Evolutionary conservation across 345 rosid genomes (phyloP), one percentile per base, ranked within the genome.

Genomic region (Nasturtium officinale): DNA sequence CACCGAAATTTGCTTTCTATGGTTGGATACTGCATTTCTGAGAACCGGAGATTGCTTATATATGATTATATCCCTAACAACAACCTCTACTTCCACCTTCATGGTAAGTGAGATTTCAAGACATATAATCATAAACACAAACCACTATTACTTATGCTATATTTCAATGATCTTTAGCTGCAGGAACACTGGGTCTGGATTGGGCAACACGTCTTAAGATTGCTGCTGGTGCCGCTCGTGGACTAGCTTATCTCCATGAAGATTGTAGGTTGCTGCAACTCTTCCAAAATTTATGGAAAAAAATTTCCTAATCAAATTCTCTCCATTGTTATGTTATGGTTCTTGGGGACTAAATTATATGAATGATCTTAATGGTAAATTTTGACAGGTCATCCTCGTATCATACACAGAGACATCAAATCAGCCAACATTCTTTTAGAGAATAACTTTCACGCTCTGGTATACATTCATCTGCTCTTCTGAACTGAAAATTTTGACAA

Each of bases 221-320:
- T 63, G 95, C 96, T 69, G 85, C 81, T 60, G 98, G 98, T 67
- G 98, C 97, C 26, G 97, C 97, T 81, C 98, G 97, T 59, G 98
- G 98, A 67, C 63, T 91, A 80, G 92, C 96, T 81, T 94, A 94
- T 84, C 98, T 94, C 67, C 97, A 94, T 84, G 97, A 94, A 80
- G 97, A 89, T 73, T 94, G 98, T 91, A 81, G 85, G 94, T 75
- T 71, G 26, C 73, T 69, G 30, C 4, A 9, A 16, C 61, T 71
- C 52, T 60, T 61, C 37, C 40, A 69, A 45, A 70, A 13, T 30
- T 9, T 55, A 29, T 69, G 29, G 38, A 26, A 15, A 21, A 21
- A 51, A 29, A 3, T 35, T 20, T 0, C 48, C 16, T 13, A 28
- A 26, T 40, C 72, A 67, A 53, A 16, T 16, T 40, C 7, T 26